Percentiles rank a stretch among this genome's conserved stretches.
phyloP scores from a whole-genome alignment of 345 rosid species.

The Lepidium sativum region DNA sequence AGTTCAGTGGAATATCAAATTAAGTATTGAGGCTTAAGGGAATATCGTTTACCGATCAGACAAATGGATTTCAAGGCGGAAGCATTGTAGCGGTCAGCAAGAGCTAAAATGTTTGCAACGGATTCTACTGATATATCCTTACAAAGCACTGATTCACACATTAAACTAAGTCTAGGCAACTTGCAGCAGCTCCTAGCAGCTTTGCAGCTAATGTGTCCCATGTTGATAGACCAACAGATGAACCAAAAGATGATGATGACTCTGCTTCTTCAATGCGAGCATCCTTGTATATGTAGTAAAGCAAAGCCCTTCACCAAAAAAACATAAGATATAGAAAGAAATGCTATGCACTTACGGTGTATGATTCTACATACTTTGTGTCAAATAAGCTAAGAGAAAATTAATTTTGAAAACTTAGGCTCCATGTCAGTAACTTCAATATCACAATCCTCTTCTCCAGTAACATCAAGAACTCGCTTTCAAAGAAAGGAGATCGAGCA shows the following conservation, averaged over 20 bases:
- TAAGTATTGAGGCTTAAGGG: not conserved
- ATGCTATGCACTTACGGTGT: not conserved
- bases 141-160: slow-evolving; percentile 89
- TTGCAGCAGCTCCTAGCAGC: slow-evolving; percentile 74
- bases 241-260: slow-evolving; percentile 34
- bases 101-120: slow-evolving; percentile 68
- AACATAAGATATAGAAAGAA: slow-evolving; percentile 12
- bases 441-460: slow-evolving; percentile 50
- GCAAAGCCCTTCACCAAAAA: slow-evolving; percentile 55
- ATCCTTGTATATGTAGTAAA: slow-evolving; percentile 74
- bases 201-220: slow-evolving; percentile 61
- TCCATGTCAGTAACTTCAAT: slow-evolving; percentile 62
- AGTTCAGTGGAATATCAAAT: not conserved
- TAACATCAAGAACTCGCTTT: slow-evolving; percentile 51
- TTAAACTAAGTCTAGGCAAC: slow-evolving; percentile 70
- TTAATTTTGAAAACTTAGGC: slow-evolving; percentile 81
- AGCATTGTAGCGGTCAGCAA: slow-evolving; percentile 73
- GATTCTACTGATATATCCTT: slow-evolving; percentile 68
- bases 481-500: slow-evolving; percentile 80
- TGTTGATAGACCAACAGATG: slow-evolving; percentile 40
- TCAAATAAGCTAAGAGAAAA: slow-evolving; percentile 1
- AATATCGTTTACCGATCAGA: slow-evolving; percentile 31
- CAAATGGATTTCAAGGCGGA: slow-evolving; percentile 69
- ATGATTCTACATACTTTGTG: not conserved
- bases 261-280: slow-evolving; percentile 65